Percentiles rank a stretch among this genome's conserved stretches.
Evolutionary conservation across 1,284 basidiomycete genomes (phyloP).

Genomic region (Cryptococcus sp.): DNA sequence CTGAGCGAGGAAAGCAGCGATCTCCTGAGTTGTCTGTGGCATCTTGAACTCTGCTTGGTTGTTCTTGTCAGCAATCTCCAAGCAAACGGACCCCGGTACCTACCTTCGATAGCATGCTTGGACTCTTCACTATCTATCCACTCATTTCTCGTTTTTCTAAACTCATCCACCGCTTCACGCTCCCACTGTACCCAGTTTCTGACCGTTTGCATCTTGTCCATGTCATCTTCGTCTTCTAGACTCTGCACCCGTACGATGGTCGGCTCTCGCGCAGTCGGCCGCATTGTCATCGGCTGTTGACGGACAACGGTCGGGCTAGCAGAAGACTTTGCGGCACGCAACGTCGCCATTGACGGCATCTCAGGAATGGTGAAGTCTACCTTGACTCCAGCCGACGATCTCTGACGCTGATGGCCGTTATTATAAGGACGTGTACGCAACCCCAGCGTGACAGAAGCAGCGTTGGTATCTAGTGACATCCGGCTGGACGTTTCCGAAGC

Average conservation of each 20-base stretch:
- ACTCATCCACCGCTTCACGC: conserved; percentile 37
- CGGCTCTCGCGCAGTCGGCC: conserved; percentile 1
- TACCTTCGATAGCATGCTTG: conserved; percentile 23
- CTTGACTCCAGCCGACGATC: conserved; percentile 36
- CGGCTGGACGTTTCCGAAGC: conserved; percentile 41
- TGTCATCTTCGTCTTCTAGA: conserved; percentile 12
- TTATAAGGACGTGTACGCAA: conserved; percentile 15
- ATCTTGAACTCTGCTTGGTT: conserved; percentile 27
- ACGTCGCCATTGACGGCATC: conserved; percentile 38
- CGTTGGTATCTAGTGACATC: conserved; percentile 36
- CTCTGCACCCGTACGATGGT: conserved; percentile 15
- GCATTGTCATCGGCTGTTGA: neutral
- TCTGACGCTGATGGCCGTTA: conserved; percentile 32
- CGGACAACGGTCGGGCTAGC: conserved; percentile 6
- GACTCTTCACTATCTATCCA: conserved; percentile 34
- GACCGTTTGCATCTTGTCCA: conserved; percentile 21
- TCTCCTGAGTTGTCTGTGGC: conserved; percentile 27
- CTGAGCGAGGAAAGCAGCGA: conserved; percentile 37
- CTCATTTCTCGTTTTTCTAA: conserved; percentile 18
- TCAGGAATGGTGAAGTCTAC: conserved; percentile 42
- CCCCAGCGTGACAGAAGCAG: conserved; percentile 24
- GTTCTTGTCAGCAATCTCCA: neutral
- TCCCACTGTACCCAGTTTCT: conserved; percentile 35
- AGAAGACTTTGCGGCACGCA: conserved; percentile 22
- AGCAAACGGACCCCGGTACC: neutral